Base-by-base conservation (phyloP, 208 protist species). In the Leishmania guyanensis region DNA sequence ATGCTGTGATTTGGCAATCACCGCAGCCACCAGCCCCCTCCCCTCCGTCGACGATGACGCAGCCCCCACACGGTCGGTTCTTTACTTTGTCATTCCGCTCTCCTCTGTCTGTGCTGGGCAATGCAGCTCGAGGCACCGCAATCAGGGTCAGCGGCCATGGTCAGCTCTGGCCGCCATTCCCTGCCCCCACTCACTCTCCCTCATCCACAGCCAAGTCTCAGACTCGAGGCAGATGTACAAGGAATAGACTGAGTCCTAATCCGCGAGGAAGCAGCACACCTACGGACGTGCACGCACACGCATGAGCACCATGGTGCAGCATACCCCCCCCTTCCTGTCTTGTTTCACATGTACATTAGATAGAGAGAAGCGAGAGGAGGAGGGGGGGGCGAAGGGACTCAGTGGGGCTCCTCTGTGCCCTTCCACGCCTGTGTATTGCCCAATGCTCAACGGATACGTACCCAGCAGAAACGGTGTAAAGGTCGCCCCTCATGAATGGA, bases 21-120 rank as follows among this genome's bases (percentile, higher is more conserved):
- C 43, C 43, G 43, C 43, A 46, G 0, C 29, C 62, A 68, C 14
- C 14, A 10, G 10, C 62, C 1, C 29, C 26, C 8, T 12, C 62
- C 29, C 26, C 66, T 72, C 66, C 43, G 0, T 29, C 29, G 9
- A 4, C 62, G 14, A 14, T 39, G 16, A 39, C 2, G 29, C 29
- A 36, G 5, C 62, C 12, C 3, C 62, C 39, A 68, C 39, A 68
- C 29, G 9, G 29, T 36, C 58, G 58, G 3, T 4, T 39, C 5
- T 71, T 75, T 6, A 64, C 22, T 81, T 78, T 78, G 53, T 66
- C 58, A 33, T 46, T 51, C 50, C 48, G 9, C 65, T 80, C 29
- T 69, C 33, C 69, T 64, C 75, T n/a, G 4, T 12, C 58, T 54
- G 46, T 65, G 39, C 46, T 58, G 8, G 22, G 16, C 26, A 20